Conservation (phyloP, 1,139 yeast species). For the Yamadazyma trypodendri region DNA sequence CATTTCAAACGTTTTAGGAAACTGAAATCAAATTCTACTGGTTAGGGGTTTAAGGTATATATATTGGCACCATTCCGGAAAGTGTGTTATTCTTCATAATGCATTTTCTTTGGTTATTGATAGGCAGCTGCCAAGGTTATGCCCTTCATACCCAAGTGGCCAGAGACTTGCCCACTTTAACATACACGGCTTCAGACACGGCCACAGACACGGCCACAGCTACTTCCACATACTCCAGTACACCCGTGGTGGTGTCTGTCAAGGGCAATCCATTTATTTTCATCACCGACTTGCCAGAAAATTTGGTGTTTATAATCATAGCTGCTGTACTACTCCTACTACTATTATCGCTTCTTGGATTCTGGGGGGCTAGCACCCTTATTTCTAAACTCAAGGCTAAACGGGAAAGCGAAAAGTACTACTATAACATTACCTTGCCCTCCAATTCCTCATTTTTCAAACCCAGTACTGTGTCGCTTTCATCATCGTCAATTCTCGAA, state of each 20-base stretch:
- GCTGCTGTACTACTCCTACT: conserved; percentile 35
- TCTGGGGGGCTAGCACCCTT: conserved; percentile 25
- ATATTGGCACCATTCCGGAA: not conserved
- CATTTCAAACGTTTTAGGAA: not conserved
- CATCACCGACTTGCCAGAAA: conserved; percentile 25
- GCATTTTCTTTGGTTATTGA: not conserved
- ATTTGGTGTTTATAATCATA: conserved; percentile 44
- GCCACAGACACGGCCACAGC: no score
- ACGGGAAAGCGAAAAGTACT: conserved; percentile 37
- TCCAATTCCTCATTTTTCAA: conserved; percentile 5
- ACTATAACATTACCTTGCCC: conserved; percentile 17
- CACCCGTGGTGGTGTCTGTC: conserved; percentile 9
- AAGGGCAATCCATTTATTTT: conserved; percentile 34
- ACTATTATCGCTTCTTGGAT: conserved; percentile 21
- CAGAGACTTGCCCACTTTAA: conserved; percentile 5
- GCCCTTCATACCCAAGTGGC: not conserved
- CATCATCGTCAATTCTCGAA: conserved; percentile 27
- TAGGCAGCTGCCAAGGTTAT: not conserved
- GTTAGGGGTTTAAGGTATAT: not conserved
- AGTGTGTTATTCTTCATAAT: not conserved
- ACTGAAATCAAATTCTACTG: no score
- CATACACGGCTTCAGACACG: not conserved
- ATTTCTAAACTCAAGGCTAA: conserved; percentile 30
- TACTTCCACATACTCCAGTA: conserved; percentile 4
- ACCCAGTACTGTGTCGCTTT: conserved; percentile 6